phyloP scores from a whole-genome alignment of 108 stramenopile genomes.

The Conticribra weissflogii region DNA sequence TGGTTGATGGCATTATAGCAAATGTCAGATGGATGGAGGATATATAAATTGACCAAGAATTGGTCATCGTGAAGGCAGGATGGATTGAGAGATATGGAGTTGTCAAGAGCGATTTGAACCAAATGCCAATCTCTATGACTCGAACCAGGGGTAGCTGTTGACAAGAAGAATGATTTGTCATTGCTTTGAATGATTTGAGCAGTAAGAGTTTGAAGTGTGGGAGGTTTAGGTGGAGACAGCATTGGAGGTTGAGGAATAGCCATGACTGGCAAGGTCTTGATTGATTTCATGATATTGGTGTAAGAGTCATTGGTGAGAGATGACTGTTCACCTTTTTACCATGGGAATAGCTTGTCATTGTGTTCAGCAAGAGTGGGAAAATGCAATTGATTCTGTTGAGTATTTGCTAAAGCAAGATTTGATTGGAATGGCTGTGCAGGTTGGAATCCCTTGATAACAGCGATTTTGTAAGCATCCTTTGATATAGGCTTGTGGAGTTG shows the following conservation, averaged over 20 bases:
- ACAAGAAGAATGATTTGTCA: constrained; percentile 15
- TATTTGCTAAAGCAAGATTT: background rate
- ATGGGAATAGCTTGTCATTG: constrained; percentile 20
- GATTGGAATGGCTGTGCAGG: constrained; percentile 9
- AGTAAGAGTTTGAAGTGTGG: background rate
- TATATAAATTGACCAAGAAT: constrained; percentile 17
- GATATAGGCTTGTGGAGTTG: constrained; percentile 16
- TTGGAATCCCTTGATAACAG: constrained; percentile 18
- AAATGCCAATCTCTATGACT: constrained; percentile 2
- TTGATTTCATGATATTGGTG: background rate
- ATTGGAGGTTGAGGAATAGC: too few relatives aligned
- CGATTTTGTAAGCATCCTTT: background rate
- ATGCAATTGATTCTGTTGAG: background rate
- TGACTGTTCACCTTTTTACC: background rate
- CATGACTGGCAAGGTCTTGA: background rate
- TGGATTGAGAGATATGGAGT: background rate
- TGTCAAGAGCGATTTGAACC: background rate
- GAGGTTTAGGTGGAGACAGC: background rate
- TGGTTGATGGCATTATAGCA: constrained; percentile 16
- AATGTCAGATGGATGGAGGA: constrained; percentile 2
- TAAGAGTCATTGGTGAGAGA: background rate
- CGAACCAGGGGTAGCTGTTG: background rate
- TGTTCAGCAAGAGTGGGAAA: constrained; percentile 7
- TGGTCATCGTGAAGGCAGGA: background rate
- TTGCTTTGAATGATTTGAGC: constrained; percentile 1